Conservation (phyloP, 257 asterid genomes). For the Ehretia macrophylla region DNA sequence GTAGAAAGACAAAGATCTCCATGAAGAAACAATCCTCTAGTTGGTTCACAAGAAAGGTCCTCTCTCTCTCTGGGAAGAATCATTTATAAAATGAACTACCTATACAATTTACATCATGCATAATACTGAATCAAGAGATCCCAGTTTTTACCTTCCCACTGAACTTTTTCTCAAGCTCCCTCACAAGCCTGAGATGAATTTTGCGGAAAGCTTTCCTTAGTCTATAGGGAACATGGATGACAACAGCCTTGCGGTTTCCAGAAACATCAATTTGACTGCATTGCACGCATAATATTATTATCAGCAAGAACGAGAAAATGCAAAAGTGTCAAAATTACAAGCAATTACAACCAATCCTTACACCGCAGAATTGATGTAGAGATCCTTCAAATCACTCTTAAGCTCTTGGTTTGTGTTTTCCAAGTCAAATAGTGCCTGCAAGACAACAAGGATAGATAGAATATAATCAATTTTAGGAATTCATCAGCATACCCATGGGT, state of each 20-base stretch:
- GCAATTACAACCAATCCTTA: constrained; percentile 20
- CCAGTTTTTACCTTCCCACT: constrained; percentile 66
- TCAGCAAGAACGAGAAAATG: background rate
- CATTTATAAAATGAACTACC: too few relatives aligned
- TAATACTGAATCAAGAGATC: too few relatives aligned
- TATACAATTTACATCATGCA: too few relatives aligned
- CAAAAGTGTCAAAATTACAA: background rate
- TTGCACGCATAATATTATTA: constrained; percentile 2
- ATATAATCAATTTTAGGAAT: background rate
- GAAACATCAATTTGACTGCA: constrained; percentile 74
- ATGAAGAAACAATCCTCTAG: too few relatives aligned
- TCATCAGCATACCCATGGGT: background rate
- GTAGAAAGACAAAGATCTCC: too few relatives aligned
- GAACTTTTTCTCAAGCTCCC: constrained; percentile 94
- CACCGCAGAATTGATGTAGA: constrained; percentile 79
- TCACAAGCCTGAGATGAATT: constrained; percentile 74
- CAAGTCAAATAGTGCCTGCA: constrained; percentile 75
- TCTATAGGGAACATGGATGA: constrained; percentile 81
- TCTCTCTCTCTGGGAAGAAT: too few relatives aligned
- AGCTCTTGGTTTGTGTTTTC: constrained; percentile 82
- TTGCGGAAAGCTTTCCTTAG: constrained; percentile 84
- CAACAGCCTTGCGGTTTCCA: constrained; percentile 81
- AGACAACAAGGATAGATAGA: background rate
- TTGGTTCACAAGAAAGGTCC: too few relatives aligned
- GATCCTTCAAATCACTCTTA: constrained; percentile 81